phyloP scores from a whole-genome alignment of 1,284 basidiomycete genomes.

The Gymnopus androsaceus region DNA sequence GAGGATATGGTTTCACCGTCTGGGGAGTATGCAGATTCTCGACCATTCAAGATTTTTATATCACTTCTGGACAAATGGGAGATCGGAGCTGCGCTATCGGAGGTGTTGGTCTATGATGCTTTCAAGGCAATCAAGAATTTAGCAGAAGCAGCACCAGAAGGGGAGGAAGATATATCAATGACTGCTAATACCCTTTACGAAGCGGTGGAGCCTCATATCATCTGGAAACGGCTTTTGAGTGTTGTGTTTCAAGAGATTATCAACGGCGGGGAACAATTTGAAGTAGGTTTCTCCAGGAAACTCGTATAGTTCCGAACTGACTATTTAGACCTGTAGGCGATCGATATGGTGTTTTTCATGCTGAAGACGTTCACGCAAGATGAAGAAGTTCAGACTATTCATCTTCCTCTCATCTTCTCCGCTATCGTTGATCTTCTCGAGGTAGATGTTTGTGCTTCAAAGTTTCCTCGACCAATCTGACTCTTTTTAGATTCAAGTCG shows the following conservation, averaged over 20 bases:
- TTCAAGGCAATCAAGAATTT: slow-evolving; percentile 72
- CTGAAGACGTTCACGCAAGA: slow-evolving; percentile 78
- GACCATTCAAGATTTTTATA: slow-evolving; percentile 95
- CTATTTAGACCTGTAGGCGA: slow-evolving; percentile 43
- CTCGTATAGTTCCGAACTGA: background rate
- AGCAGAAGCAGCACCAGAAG: slow-evolving; percentile 50
- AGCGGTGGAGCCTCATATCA: slow-evolving; percentile 84
- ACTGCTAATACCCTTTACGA: slow-evolving; percentile 92
- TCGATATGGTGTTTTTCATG: slow-evolving; percentile 68
- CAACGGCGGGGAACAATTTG: slow-evolving; percentile 41
- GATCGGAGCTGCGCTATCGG: slow-evolving; percentile 83
- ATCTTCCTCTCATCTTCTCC: slow-evolving; percentile 77
- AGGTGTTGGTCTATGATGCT: slow-evolving; percentile 77
- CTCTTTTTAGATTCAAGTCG: slow-evolving; percentile 40
- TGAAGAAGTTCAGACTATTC: slow-evolving; percentile 78
- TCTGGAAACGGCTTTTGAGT: slow-evolving; percentile 80
- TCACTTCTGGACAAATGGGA: slow-evolving; percentile 97
- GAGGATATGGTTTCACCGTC: slow-evolving; percentile 75
- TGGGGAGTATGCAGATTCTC: slow-evolving; percentile 71
- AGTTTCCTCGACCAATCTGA: slow-evolving; percentile 4
- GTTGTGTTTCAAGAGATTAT: slow-evolving; percentile 55
- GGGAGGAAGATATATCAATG: slow-evolving; percentile 71
- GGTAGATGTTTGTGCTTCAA: slow-evolving; percentile 39
- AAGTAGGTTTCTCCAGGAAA: slow-evolving; percentile 39
- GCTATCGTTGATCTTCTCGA: slow-evolving; percentile 64